Base-by-base conservation (phyloP, 1,284 basidiomycete species). In the Sanghuangporus weigelae region DNA sequence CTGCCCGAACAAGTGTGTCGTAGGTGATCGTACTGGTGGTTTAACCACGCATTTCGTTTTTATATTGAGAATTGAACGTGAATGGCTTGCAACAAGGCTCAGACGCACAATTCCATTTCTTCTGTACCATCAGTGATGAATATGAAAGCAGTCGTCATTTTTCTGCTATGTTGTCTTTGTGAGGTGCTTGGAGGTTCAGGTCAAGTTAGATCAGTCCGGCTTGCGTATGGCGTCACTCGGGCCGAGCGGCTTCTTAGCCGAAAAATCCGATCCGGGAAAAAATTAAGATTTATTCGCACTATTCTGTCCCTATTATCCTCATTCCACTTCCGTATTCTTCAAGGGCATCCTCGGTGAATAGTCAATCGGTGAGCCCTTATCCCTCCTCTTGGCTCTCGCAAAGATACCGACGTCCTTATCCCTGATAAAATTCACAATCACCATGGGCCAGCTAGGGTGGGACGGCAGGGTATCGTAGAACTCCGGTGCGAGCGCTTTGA, bases 381-480 rank as follows among this genome's bases (percentile, higher is more conserved):
- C 67, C 39, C 63, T 67, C 31, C 81, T 72, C 70, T 82, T 82
- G 4, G 76, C 79, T 16, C 81, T 72, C n/a, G 73, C 74, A 71
- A 75, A 82, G 72, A 83, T 77, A 7, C 94, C 94, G 40, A 95
- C 92, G 66, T 90, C 87, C 14, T 82, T 81, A 71, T 96, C 95
- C 44, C 95, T 85, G 66, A 99, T 97, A 73, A 99, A 99, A 74
- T 94, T 91, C 66, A 93, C 81, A 3, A 92, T 95, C 48, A 99
- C 91, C 86, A 95, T 92, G 1, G 95, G 90, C 96, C 96, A 99
- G 3, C 89, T 92, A 1, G 86, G 85, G 73, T 99, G 96, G 1
- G 85, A 82, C 0, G 96, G 95, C 31, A 98, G 79, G 6, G 80
- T 84, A 69, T 95, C 92, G 77, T 99, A 99, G 74, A 92, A 97